phyloP scores from a whole-genome alignment of 2,329 filamentous ascomycete genomes.

The Fusarium sp. region DNA sequence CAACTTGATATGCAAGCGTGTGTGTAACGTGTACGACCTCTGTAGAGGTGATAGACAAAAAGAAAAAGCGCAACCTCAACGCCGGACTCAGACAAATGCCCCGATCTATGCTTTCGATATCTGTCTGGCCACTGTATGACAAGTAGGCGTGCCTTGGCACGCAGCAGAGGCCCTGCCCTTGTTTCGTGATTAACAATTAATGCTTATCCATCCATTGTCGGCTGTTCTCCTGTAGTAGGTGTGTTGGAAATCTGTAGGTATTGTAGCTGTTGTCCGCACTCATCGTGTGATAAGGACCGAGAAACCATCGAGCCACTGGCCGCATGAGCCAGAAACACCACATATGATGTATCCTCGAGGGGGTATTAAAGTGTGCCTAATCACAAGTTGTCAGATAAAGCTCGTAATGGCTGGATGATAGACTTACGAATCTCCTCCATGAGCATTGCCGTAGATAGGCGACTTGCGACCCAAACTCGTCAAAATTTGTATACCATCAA shows the following conservation, averaged over 20 bases:
- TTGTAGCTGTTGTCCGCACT: conserved; percentile 20
- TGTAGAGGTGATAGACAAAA: conserved; percentile 27
- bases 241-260: conserved; percentile 28
- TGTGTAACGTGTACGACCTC: conserved; percentile 27
- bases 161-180: conserved; percentile 3
- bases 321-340: conserved; percentile 87
- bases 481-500: conserved; percentile 90
- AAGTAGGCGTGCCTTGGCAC: conserved; percentile 19
- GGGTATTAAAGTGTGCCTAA: conserved; percentile 87
- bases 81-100: conserved; percentile 32
- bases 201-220: conserved; percentile 21
- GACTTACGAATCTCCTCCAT: conserved; percentile 85
- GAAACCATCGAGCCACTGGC: conserved; percentile 86
- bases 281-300: conserved; percentile 74
- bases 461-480: conserved; percentile 91
- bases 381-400: conserved; percentile 34
- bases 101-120: conserved; percentile 28
- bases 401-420: background rate
- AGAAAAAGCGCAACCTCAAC: conserved; percentile 35
- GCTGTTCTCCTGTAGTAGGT: conserved; percentile 25
- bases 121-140: conserved; percentile 28
- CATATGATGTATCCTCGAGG: conserved; percentile 90
- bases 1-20: conserved; percentile 28
- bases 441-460: conserved; percentile 83
- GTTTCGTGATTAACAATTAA: conserved; percentile 33